Evolutionary conservation across 2,329 filamentous ascomycete genomes (phyloP).

Genomic region (Fusarium keratoplasticum): DNA sequence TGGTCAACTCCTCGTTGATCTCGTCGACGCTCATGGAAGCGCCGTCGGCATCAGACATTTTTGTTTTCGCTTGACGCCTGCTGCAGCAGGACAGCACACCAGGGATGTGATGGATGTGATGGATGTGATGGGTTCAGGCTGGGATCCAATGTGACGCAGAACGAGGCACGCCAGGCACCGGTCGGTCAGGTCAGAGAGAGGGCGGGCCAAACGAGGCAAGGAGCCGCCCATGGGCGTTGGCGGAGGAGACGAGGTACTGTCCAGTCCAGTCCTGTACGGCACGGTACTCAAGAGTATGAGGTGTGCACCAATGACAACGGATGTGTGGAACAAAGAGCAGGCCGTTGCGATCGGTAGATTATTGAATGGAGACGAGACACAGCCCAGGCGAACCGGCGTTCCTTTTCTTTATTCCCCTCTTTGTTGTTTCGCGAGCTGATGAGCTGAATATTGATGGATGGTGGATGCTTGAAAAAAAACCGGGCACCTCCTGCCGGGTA

Average conservation of each 20-base stretch:
- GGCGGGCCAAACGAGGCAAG: conserved; percentile 20
- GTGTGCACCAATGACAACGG: background rate
- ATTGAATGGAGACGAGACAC: background rate
- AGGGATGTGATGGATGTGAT: background rate
- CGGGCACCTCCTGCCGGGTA: background rate
- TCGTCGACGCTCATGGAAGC: conserved; percentile 39
- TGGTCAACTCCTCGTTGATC: conserved; percentile 55
- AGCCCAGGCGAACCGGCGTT: background rate
- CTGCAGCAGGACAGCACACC: conserved; percentile 25
- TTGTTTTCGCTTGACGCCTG: conserved; percentile 3
- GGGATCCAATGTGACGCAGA: conserved; percentile 3
- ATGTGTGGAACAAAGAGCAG: background rate
- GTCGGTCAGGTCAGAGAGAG: conserved; percentile 27
- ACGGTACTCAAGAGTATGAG: background rate
- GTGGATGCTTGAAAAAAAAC: background rate
- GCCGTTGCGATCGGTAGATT: background rate
- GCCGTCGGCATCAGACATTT: conserved; percentile 28
- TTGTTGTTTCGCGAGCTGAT: background rate
- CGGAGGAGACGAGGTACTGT: background rate
- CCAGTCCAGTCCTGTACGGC: background rate
- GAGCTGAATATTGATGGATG: conserved; percentile 2
- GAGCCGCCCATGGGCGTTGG: conserved; percentile 21
- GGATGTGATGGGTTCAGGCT: background rate
- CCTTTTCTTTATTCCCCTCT: background rate
- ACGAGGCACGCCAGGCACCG: conserved; percentile 15